phyloP scores from a whole-genome alignment of 345 rosid genomes.

The Euclidium syriacum region DNA sequence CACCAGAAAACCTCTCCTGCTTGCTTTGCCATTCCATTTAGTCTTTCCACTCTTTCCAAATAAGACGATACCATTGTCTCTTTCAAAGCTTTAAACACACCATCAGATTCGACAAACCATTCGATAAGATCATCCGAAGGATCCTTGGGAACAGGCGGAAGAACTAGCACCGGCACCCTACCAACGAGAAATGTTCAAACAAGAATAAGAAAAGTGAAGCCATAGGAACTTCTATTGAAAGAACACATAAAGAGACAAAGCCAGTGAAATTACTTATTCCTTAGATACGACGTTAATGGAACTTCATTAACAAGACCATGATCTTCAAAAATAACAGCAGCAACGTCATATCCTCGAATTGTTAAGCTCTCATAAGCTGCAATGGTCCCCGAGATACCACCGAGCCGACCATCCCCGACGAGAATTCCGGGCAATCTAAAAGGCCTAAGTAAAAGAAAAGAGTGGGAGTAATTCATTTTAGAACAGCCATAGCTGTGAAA shows the following conservation, averaged over 20 bases:
- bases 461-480: not conserved
- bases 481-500: not conserved
- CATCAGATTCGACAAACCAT: slow-evolving; percentile 65
- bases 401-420: slow-evolving; percentile 91
- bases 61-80: slow-evolving; percentile 53
- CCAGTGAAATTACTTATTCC: slow-evolving; percentile 46
- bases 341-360: slow-evolving; percentile 77
- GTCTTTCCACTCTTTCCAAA: slow-evolving; percentile 52
- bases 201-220: slow-evolving; percentile 12
- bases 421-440: slow-evolving; percentile 87
- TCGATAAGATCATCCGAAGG: slow-evolving; percentile 71
- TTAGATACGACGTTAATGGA: slow-evolving; percentile 63
- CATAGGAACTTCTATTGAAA: not conserved
- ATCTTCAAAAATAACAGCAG: slow-evolving; percentile 79
- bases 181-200: slow-evolving; percentile 10
- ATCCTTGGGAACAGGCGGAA: slow-evolving; percentile 76
- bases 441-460: slow-evolving; percentile 42
- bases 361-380: slow-evolving; percentile 87
- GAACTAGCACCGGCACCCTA: slow-evolving; percentile 86
- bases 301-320: slow-evolving; percentile 81
- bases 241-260: slow-evolving; percentile 2
- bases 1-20: slow-evolving; percentile 86
- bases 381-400: slow-evolving; percentile 93
- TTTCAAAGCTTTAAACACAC: slow-evolving; percentile 53
- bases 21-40: slow-evolving; percentile 62